A percentile compares a stretch with the other conserved stretches of the same genome.
Conservation (phyloP, 2,329 filamentous ascomycete species). For the Talaromyces sp. region DNA sequence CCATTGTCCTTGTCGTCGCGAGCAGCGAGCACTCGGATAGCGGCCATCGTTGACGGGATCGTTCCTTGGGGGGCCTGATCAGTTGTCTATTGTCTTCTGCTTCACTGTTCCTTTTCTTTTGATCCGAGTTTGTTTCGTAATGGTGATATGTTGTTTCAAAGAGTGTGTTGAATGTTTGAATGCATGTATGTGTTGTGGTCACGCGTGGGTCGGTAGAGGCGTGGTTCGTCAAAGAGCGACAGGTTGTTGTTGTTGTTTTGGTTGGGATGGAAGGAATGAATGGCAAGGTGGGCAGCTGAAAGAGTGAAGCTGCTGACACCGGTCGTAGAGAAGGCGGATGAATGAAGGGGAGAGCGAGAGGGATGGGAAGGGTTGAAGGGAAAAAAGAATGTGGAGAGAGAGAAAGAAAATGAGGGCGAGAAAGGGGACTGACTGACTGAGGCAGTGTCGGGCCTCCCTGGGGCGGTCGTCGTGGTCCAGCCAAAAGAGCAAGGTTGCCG, state of each 20-base stretch:
- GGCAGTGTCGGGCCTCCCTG: not conserved
- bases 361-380: not conserved
- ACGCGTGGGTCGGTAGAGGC: constrained; percentile 9
- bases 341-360: constrained; percentile 13
- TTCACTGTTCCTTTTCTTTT: not conserved
- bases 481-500: not conserved
- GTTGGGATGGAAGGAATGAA: constrained; percentile 38
- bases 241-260: not conserved
- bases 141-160: not conserved
- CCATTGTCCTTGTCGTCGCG: constrained; percentile 42
- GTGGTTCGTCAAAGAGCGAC: constrained; percentile 13
- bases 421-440: constrained; percentile 1
- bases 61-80: not conserved
- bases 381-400: constrained; percentile 11
- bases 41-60: constrained; percentile 22
- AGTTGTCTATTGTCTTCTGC: not conserved
- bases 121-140: not conserved
- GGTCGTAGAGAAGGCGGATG: constrained; percentile 14
- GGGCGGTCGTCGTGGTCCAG: not conserved
- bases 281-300: constrained; percentile 53
- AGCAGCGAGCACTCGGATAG: constrained; percentile 42
- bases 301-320: constrained; percentile 59
- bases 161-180: constrained; percentile 8
- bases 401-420: constrained; percentile 27
- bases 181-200: constrained; percentile 14